Percentiles rank a stretch among this genome's conserved stretches.
Evolutionary conservation across 2,329 filamentous ascomycete genomes (phyloP).

Genomic region (Scytalidium sp.): DNA sequence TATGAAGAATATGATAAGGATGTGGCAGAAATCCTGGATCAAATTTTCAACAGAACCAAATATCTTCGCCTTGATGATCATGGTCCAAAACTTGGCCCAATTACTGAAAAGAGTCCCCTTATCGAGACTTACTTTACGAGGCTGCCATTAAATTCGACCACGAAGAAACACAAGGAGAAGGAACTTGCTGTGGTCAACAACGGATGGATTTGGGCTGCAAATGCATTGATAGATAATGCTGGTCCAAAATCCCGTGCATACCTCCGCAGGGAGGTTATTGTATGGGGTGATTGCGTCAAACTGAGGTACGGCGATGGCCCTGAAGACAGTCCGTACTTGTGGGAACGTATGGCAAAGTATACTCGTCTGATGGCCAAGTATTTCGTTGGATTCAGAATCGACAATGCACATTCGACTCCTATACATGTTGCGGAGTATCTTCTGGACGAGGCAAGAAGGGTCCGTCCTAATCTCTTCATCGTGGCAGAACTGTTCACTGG

Average conservation of each 20-base stretch:
- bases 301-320: slow-evolving; percentile 80
- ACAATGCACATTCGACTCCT: slow-evolving; percentile 97
- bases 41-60: slow-evolving; percentile 91
- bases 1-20: slow-evolving; percentile 93
- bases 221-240: slow-evolving; percentile 90
- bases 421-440: slow-evolving; percentile 93
- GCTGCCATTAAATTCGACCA: slow-evolving; percentile 74
- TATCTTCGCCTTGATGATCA: slow-evolving; percentile 92
- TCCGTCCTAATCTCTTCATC: slow-evolving; percentile 85
- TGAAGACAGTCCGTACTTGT: slow-evolving; percentile 87
- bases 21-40: slow-evolving; percentile 77
- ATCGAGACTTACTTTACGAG: slow-evolving; percentile 96
- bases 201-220: slow-evolving; percentile 98
- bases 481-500: slow-evolving; percentile 96
- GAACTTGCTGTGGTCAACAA: slow-evolving; percentile 89
- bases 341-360: slow-evolving; percentile 95
- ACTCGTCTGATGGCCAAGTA: slow-evolving; percentile 90
- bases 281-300: slow-evolving; percentile 99
- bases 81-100: slow-evolving; percentile 80
- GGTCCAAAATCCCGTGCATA: slow-evolving; percentile 90
- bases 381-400: slow-evolving; percentile 92
- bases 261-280: slow-evolving; percentile 90
- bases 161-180: slow-evolving; percentile 70
- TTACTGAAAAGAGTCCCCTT: slow-evolving; percentile 73
- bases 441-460: slow-evolving; percentile 84